Evolutionary conservation across 2,329 filamentous ascomycete genomes (phyloP).

Genomic region (Microdochium trichocladiopsis): DNA sequence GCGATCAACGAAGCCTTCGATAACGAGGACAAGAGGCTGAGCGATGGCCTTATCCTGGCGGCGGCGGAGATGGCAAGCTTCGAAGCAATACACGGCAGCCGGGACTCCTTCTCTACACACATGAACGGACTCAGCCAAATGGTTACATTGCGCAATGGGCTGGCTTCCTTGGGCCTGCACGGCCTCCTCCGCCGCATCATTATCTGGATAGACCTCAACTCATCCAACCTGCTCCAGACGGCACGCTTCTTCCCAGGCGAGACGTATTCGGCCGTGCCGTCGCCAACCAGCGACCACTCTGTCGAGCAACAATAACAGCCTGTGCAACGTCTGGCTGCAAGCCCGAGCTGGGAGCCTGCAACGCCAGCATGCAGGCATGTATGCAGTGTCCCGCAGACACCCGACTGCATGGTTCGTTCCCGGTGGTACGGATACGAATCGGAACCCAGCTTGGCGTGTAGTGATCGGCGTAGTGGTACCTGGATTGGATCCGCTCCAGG

Average conservation of each 20-base stretch:
- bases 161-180: conserved; percentile 31
- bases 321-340: background rate
- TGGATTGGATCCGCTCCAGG: background rate
- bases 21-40: conserved; percentile 18
- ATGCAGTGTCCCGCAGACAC: background rate
- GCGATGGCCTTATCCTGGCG: conserved; percentile 36
- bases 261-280: conserved; percentile 10
- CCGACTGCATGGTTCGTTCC: background rate
- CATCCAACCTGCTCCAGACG: conserved; percentile 25
- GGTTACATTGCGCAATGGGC: conserved; percentile 34
- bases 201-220: conserved; percentile 39
- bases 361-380: background rate
- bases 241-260: conserved; percentile 22
- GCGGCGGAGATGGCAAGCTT: conserved; percentile 45
- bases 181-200: conserved; percentile 38
- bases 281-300: background rate
- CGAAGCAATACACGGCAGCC: conserved; percentile 40
- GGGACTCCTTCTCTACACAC: conserved; percentile 33
- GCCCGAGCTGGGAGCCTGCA: background rate
- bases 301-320: background rate
- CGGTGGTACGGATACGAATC: background rate
- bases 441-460: background rate
- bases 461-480: background rate
- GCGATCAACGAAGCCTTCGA: conserved; percentile 31
- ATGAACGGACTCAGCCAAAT: conserved; percentile 36